Evolutionary conservation across 2,329 filamentous ascomycete genomes (phyloP).

Genomic region (Arthrobotrys sphaeroides): DNA sequence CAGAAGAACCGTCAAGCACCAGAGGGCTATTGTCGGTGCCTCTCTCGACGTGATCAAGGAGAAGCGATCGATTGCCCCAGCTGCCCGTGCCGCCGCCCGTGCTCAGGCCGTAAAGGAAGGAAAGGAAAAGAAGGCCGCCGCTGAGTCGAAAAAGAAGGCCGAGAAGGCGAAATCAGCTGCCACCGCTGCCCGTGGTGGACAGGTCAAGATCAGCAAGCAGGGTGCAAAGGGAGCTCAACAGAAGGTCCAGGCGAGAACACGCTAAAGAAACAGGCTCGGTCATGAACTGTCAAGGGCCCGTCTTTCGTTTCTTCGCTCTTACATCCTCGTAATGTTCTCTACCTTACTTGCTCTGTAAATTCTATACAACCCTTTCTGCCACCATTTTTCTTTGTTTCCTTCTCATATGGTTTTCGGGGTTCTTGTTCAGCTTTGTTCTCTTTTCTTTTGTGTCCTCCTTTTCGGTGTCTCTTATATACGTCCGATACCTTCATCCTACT

Average conservation of each 20-base stretch:
- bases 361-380: conserved; percentile 26
- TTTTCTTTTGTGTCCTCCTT: conserved; percentile 35
- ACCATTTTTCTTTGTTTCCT: conserved; percentile 36
- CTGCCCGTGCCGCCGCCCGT: conserved; percentile 92
- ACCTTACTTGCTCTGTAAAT: conserved; percentile 42
- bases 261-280: conserved; percentile 68
- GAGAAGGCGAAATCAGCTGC: conserved; percentile 97
- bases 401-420: conserved; percentile 43
- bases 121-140: conserved; percentile 97
- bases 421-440: conserved; percentile 37
- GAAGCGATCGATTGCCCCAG: conserved; percentile 91
- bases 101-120: conserved; percentile 90
- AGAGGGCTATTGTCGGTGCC: conserved; percentile 98
- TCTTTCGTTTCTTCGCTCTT: conserved; percentile 22
- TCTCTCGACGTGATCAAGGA: conserved; percentile 99
- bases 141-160: conserved; percentile 93
- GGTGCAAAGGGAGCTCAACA: conserved; percentile 86
- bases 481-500: conserved; percentile 15
- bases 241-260: conserved; percentile 87
- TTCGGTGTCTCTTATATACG: conserved; percentile 36
- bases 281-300: conserved; percentile 50
- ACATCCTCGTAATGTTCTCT: conserved; percentile 29
- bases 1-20: conserved; percentile 96
- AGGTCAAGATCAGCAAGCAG: conserved; percentile 94
- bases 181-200: conserved; percentile 76